Evolutionary conservation across 345 rosid genomes (phyloP), one percentile per base, ranked within the genome.

Genomic region (Ailanthus altissimus): DNA sequence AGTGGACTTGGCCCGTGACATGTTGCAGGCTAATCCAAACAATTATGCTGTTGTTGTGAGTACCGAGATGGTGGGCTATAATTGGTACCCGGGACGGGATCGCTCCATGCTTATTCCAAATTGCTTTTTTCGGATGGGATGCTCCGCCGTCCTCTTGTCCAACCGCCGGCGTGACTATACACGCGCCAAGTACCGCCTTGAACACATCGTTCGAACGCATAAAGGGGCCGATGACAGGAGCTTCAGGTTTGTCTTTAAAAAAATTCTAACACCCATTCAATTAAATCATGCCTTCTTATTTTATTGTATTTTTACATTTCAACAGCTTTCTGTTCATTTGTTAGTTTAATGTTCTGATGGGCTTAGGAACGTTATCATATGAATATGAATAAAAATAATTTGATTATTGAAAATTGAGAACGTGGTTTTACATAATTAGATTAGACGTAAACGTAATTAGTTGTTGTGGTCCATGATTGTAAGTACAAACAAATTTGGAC

Each of bases 211-310:
- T 18, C 78, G 97, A 66, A 96, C 99, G 10, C 99, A 96, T 72
- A 96, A 92, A 75, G 99, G 94, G 21, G 91, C 98, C 8, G 94
- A 96, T 40, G 97, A 96, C 74, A 94, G 97, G 58, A 92, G 99
- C 85, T 96, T 96, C 93, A 91, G 97, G 99, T 93, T 73, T 23
- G 70, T 9, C 46, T 67, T 58, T 28, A 32, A 1, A 32, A 32
- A 32, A 1, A 32, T 32, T 32, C 38, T 32, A 32, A 32, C 38
- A 32, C 38, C 38, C 38, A 32, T 1, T 32, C 38, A 32, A 32
- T 32, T n/a, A n/a, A 32, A 32, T 32, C 38, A n/a, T n/a, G n/a
- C n/a, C n/a, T n/a, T n/a, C n/a, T n/a, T n/a, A n/a, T n/a, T n/a
- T n/a, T n/a, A n/a, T n/a, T n/a, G n/a, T n/a, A n/a, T n/a, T n/a